Percentiles rank a stretch among this genome's conserved stretches.
Conservation (phyloP, 352 stramenopile genomes). For the Globisporangium alternatum region DNA sequence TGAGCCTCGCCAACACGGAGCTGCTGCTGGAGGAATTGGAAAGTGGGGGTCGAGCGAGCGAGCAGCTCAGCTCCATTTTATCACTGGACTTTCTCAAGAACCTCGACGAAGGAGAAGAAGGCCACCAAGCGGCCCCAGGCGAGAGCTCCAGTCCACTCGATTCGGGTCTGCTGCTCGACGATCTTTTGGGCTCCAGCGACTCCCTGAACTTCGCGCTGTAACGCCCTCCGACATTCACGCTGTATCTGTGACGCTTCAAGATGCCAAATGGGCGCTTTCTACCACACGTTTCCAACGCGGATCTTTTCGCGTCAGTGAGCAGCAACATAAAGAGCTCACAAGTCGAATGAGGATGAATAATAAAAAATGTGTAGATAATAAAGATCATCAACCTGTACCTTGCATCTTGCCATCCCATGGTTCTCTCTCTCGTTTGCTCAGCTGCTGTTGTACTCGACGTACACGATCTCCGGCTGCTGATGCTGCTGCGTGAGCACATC, state of each 20-base stretch:
- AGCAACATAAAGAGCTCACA: not conserved
- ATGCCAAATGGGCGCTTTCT: not conserved
- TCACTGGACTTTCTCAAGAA: slow-evolving; percentile 4
- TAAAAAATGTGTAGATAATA: slow-evolving; percentile 9
- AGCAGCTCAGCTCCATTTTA: not conserved
- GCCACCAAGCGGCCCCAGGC: not conserved
- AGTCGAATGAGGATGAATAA: not conserved
- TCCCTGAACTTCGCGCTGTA: not conserved
- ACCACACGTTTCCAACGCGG: not conserved
- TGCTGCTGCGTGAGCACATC: slow-evolving; percentile 30
- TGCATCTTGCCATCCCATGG: not conserved
- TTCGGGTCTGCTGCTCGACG: not conserved
- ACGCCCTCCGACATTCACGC: not conserved
- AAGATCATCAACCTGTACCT: not conserved
- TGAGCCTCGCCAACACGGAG: not conserved
- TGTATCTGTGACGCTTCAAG: not conserved
- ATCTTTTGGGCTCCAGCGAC: slow-evolving; percentile 2
- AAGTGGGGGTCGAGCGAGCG: not conserved
- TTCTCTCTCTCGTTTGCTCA: not conserved
- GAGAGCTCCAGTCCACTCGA: slow-evolving; percentile 2
- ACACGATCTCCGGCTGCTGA: slow-evolving; percentile 34
- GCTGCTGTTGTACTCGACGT: slow-evolving; percentile 22
- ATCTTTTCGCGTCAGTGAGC: not conserved
- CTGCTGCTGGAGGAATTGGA: not conserved
- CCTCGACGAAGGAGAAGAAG: not conserved